Base-by-base conservation (phyloP, 805 yeast species). In the Yueomyces sp. region DNA sequence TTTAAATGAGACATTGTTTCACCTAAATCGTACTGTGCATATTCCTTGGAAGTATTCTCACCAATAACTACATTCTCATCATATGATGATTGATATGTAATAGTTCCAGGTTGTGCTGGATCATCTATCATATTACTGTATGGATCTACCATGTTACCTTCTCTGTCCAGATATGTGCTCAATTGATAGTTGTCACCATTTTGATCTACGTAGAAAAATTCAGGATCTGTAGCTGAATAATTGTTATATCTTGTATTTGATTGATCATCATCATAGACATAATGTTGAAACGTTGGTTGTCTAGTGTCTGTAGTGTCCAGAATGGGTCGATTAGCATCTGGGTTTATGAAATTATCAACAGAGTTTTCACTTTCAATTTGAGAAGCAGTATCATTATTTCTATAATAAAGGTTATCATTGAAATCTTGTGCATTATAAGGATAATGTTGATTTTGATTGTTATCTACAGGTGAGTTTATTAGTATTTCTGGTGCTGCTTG, bases 111-210 rank as follows among this genome's bases (percentile, higher is more conserved):
- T 34, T 44, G 43, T 9, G 41, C 48, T 19, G 12, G 36, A 26
- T 46, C 40, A 31, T 45, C 45, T 5, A 40, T 45, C 29, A 44
- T 45, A n/a, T 44, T 28, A 30, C 36, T 47, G 43, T 60, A 62
- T 7, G 66, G 66, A 46, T 62, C 61, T 3, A 58, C 58, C 62
- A 62, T 60, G 31, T 59, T 60, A 37, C 64, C 65, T 39, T 60
- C 50, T 40, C 52, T 57, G 39, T 55, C 60, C 30, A 61, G 38
- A 44, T 56, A 62, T 6, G 66, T 56, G 41, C 57, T 57, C 37
- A 62, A 57, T 43, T 56, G 60, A 41, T 62, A 62, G 38, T 62
- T 64, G 42, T 62, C 64, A 36, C 66, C 66, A 38, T 49, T 52
- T 37, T 56, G 62, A 43, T 60, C 65, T 7, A 59, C 50, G 43